Percentiles rank a stretch among this genome's conserved stretches.
Evolutionary conservation across 2,329 filamentous ascomycete species (phyloP).

Genomic region (Sclerotinia sclerotiorum): DNA sequence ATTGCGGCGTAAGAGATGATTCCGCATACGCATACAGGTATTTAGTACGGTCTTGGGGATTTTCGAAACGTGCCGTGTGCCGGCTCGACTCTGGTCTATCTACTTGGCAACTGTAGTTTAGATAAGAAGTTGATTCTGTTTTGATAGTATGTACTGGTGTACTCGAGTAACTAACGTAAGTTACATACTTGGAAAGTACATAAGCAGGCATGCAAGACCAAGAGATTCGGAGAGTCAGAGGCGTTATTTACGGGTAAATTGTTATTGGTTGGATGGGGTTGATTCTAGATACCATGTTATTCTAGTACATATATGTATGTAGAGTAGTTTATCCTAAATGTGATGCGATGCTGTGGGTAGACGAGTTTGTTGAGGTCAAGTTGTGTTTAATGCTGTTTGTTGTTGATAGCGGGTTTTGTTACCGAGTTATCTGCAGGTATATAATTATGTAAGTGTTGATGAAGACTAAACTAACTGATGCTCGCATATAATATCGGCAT

Average conservation of each 20-base stretch:
- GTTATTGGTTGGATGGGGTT: background rate
- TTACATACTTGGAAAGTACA: background rate
- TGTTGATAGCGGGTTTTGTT: background rate
- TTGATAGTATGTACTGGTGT: background rate
- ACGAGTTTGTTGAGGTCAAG: slow-evolving; percentile 6
- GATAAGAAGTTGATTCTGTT: background rate
- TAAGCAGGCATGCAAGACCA: background rate
- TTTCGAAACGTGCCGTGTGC: background rate
- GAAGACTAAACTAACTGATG: background rate
- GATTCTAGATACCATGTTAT: background rate
- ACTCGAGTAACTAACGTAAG: background rate
- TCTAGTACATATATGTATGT: background rate
- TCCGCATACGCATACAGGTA: background rate
- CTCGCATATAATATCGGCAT: background rate
- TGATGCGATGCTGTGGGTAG: background rate
- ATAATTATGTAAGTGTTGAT: background rate
- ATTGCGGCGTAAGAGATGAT: background rate
- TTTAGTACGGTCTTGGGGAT: background rate
- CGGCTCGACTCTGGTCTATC: background rate
- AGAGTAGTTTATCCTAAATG: background rate
- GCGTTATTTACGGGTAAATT: background rate
- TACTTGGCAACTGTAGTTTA: background rate
- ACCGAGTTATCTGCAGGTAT: background rate
- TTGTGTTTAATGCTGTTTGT: background rate
- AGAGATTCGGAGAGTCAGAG: background rate